phyloP scores from a whole-genome alignment of 495 filamentous ascomycete species.

The Choiromyces venosus region DNA sequence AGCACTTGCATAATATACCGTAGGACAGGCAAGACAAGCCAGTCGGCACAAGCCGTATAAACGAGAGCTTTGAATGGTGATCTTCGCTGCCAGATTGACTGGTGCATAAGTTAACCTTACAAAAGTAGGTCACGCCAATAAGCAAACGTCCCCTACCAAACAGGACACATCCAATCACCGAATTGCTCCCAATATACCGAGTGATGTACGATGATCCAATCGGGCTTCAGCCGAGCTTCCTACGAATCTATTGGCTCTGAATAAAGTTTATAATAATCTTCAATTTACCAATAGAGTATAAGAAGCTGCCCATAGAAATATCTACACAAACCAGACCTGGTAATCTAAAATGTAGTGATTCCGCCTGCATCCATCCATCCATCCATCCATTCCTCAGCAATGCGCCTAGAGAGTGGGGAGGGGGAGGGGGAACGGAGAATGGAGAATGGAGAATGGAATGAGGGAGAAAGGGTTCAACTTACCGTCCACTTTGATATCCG shows the following conservation, averaged over 20 bases:
- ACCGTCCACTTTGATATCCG: constrained; percentile 58
- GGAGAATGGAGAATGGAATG: neutral
- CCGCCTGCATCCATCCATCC: neutral
- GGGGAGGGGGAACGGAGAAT: neutral
- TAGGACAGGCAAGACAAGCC: too few relatives aligned
- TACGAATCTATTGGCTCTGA: neutral
- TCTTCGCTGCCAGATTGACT: neutral
- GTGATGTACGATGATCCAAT: neutral
- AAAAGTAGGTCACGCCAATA: neutral
- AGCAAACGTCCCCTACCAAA: neutral
- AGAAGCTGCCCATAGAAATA: neutral
- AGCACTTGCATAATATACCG: neutral
- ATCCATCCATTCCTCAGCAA: neutral
- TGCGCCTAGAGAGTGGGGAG: neutral
- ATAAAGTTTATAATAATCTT: neutral
- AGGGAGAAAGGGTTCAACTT: neutral
- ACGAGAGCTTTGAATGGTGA: neutral
- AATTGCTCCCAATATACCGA: constrained; percentile 1
- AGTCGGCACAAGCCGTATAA: neutral
- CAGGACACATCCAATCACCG: neutral
- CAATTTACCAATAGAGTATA: neutral
- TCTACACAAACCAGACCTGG: neutral
- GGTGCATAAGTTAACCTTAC: neutral
- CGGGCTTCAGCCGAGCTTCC: neutral
- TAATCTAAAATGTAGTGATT: neutral